Base-by-base conservation (phyloP, 2,329 filamentous ascomycete species). In the Nemania bipapillata region DNA sequence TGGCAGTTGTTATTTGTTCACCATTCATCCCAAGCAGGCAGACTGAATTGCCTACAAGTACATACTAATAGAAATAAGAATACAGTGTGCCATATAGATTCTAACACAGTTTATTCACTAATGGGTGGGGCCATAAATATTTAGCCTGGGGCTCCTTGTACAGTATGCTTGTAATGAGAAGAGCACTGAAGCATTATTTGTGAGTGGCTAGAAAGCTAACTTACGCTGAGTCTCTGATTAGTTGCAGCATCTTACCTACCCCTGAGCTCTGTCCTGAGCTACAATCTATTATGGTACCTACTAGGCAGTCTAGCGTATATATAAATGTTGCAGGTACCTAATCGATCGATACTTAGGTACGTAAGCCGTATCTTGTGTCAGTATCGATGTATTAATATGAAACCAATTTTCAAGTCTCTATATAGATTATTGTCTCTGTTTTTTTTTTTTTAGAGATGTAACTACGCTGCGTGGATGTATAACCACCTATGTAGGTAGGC, bases 71-170 rank as follows among this genome's bases (percentile, higher is more conserved):
- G n/a, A n/a, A n/a, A n/a, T n/a, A n/a, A n/a, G n/a, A 62, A 53
- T 66, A 67, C 59, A 59, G 65, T 63, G 40, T 28, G 4, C 11
- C 0, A 20, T 24, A 32, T 12, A 28, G 37, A 28, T 26, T 56
- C 2, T n/a, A 5, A 24, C 30, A 61, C 63, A n/a, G 56, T 50
- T 1, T 7, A 35, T 20, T 32, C 8, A 53, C 8, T n/a, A 52
- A 9, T 9, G 45, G 35, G 49, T 52, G 63, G 57, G 24, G 32
- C 63, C 6, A n/a, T 26, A 20, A 55, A 53, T 4, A 6, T 45
- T 22, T 45, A 24, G 20, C 20, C 55, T 20, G 4, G 20, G 3
- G n/a, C 20, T 49, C 20, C 22, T 24, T 24, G 4, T 5, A 26
- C 11, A 42, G n/a, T 42, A 15, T 5, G 45, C 45, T 49, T 15